These are phyloP conservation scores for Daldinia vernicosa DNA, from an alignment of 495 filamentous ascomycete genomes.

Conservation along the genomic window DNA sequence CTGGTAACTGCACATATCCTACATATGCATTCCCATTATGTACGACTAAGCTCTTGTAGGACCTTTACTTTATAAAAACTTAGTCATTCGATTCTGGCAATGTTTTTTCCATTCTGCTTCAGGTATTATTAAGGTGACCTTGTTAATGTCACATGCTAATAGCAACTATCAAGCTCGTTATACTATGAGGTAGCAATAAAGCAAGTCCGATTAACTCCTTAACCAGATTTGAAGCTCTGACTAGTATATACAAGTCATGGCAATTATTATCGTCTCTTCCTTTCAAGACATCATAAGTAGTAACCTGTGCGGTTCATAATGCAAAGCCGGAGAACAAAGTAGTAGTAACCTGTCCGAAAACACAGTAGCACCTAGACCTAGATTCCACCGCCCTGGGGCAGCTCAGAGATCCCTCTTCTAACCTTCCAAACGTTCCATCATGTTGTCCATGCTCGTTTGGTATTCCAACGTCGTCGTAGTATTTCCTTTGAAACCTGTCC, in stretches of 20 bases:
- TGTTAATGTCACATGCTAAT: neutral
- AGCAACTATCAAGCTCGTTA: neutral
- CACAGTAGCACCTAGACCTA: neutral
- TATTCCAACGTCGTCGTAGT: conserved; percentile 21
- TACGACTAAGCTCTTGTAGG: no score
- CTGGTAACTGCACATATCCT: neutral
- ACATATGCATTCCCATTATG: neutral
- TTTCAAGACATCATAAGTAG: neutral
- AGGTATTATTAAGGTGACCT: neutral
- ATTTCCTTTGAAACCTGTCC: neutral
- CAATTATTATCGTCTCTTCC: conserved; percentile 8
- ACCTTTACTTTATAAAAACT: no score
- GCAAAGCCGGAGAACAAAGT: conserved; percentile 1
- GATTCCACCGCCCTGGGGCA: conserved; percentile 18
- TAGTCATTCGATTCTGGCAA: no score
- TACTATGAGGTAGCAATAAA: conserved; percentile 1
- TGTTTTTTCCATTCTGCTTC: no score
- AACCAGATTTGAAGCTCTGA: conserved; percentile 11
- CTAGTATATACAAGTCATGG: conserved; percentile 32
- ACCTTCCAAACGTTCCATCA: conserved; percentile 10
- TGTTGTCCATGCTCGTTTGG: conserved; percentile 1
- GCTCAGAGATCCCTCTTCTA: conserved; percentile 6
- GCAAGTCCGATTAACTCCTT: conserved; percentile 25
- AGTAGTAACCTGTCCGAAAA: conserved; percentile 11
- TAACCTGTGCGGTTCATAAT: conserved; percentile 7